phyloP scores from a whole-genome alignment of 208 protist species.

The Vickermania spadyakhi region DNA sequence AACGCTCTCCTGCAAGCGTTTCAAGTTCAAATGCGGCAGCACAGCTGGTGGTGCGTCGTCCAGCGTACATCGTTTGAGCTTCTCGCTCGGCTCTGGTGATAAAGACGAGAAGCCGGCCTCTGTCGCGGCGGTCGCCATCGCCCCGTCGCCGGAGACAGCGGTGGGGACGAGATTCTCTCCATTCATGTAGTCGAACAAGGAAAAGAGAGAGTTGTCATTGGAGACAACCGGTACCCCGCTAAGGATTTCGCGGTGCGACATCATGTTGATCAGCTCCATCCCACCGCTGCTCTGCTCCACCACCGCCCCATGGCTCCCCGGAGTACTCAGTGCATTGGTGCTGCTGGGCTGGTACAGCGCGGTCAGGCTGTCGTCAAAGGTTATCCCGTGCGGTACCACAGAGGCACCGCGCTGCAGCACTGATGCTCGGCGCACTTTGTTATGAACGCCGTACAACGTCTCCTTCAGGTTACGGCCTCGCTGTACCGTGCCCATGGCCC shows the following conservation, averaged over 20 bases:
- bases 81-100: neutral
- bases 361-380: too few species aligned
- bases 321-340: too few species aligned
- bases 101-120: conserved; percentile 2
- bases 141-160: conserved; percentile 1
- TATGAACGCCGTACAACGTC: conserved; percentile 53
- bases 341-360: too few species aligned
- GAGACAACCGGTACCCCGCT: neutral
- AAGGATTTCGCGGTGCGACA: neutral
- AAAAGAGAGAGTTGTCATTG: neutral
- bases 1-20: too few species aligned
- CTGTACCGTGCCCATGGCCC: conserved; percentile 28
- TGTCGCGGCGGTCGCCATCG: neutral
- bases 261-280: neutral
- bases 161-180: neutral
- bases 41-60: neutral
- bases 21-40: neutral
- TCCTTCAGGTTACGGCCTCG: conserved; percentile 47
- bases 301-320: too few species aligned
- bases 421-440: conserved; percentile 11
- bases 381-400: too few species aligned
- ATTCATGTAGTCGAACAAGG: neutral
- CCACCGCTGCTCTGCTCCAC: too few species aligned
- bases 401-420: neutral
- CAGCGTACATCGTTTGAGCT: neutral